Evolutionary conservation across 192 early-diverging fungal genomes (phyloP), one percentile per base, ranked within the genome.

Genomic region (Lunasporangiospora selenospora): DNA sequence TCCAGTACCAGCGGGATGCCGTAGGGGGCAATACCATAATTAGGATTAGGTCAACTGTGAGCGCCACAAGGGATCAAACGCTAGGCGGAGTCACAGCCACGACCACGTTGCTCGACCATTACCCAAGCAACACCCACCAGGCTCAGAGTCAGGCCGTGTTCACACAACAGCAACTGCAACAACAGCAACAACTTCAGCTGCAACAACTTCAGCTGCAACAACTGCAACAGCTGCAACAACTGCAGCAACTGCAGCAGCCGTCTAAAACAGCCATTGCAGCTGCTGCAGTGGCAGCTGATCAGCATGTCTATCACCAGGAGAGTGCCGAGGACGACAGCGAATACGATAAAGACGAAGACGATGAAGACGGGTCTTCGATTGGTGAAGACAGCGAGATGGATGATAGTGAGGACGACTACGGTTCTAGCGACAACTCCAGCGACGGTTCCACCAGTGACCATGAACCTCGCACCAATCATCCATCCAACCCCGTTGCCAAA

Each of bases 21-120:
- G n/a, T n/a, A n/a, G n/a, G n/a, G n/a, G n/a, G n/a, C n/a, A n/a
- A n/a, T n/a, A n/a, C n/a, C n/a, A n/a, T n/a, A n/a, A n/a, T n/a
- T n/a, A n/a, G n/a, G n/a, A n/a, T n/a, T n/a, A n/a, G n/a, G n/a
- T 27, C 66, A 61, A 19, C 75, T 62, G 26, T 63, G 66, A 53
- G 38, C 49, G 30, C 43, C 32, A 12, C 53, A 44, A 26, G 48
- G 54, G 3, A 40, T 36, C 19, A 48, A 63, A 15, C 49, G 37
- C 23, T 23, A 34, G 3, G 27, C 38, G 8, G 41, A 54, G 37
- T 26, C 52, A 49, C 45, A 49, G 36, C 54, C 49, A 33, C 53
- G 58, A 33, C 24, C 21, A n/a, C 32, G 43, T 32, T 13, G 42
- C 21, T 19, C 44, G 45, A n/a, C 6, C 12, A 27, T 26, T 43